Percentiles rank a stretch among this genome's conserved stretches.
Conservation (phyloP, 1,139 yeast genomes). For the Debaryomyces nepalensis region DNA sequence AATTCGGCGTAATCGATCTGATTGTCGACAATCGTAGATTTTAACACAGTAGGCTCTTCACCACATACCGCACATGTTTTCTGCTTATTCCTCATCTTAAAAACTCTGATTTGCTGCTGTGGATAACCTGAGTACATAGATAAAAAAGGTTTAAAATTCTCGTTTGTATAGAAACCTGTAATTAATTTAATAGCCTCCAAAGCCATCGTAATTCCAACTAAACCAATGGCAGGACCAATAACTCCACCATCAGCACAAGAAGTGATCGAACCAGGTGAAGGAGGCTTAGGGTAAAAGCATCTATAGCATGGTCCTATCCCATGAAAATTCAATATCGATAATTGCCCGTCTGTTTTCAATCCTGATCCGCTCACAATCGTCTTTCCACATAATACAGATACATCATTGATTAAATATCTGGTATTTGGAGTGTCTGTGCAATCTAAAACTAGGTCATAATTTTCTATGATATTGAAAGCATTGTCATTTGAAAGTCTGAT, state of each 20-base stretch:
- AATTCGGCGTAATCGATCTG: slow-evolving; percentile 66
- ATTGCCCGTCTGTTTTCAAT: slow-evolving; percentile 87
- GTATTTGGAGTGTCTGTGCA: slow-evolving; percentile 95
- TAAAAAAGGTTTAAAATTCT: slow-evolving; percentile 68
- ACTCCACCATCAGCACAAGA: slow-evolving; percentile 96
- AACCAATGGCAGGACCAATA: slow-evolving; percentile 92
- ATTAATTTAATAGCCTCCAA: slow-evolving; percentile 80
- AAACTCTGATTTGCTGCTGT: slow-evolving; percentile 67
- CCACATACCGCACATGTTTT: slow-evolving; percentile 70
- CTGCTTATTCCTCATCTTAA: slow-evolving; percentile 79
- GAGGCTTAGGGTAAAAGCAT: slow-evolving; percentile 90
- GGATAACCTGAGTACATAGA: slow-evolving; percentile 76
- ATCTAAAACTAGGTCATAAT: slow-evolving; percentile 80
- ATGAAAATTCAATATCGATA: slow-evolving; percentile 72
- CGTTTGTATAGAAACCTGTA: slow-evolving; percentile 56
- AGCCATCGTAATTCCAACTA: slow-evolving; percentile 89
- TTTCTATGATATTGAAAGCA: slow-evolving; percentile 63
- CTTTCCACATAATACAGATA: slow-evolving; percentile 67
- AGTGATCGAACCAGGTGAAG: slow-evolving; percentile 80
- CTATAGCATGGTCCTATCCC: slow-evolving; percentile 88
- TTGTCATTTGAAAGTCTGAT: slow-evolving; percentile 57
- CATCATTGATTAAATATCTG: slow-evolving; percentile 86
- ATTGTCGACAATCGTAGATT: slow-evolving; percentile 47
- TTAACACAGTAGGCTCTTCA: slow-evolving; percentile 50
- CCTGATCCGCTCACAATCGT: slow-evolving; percentile 94